Evolutionary conservation across 768 basidiomycete species (phyloP), one percentile per base, ranked within the genome.

Genomic region (Asterophora parasitica): DNA sequence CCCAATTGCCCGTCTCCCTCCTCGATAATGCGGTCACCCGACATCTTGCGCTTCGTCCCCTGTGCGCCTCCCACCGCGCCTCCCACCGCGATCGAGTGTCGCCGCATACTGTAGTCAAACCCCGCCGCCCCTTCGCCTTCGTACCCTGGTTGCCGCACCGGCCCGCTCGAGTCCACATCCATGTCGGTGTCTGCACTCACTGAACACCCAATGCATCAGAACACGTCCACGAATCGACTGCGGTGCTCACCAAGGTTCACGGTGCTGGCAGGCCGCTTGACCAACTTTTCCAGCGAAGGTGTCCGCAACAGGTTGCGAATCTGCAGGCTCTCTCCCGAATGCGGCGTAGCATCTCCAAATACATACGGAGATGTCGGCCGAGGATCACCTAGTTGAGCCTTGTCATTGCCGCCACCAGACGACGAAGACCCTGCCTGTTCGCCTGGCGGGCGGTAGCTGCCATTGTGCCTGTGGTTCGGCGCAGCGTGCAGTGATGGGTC

Each of bases 41-140:
- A 89, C 74, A 89, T 83, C 69, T 92, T 92, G 56, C 90, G 79
- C 65, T 92, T 92, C 49, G 79, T 82, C 44, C 88, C 87, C 58
- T 82, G 81, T 0, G 71, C 65, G 55, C 74, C 72, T n/a, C 42
- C 70, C 65, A 35, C 75, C 70, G 42, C 71, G 73, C n/a, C n/a
- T 55, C 80, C 77, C 57, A 78, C 76, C 34, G 82, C 81, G 53
- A 87, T 82, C 20, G 85, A 86, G 58, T 86, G 85, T 17, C 85
- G 71, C 40, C 86, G 76, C 72, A 85, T 85, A 55, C 66, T 79
- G 61, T 82, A 81, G 67, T 88, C 83, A 58, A 82, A 82, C 46
- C 77, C 72, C 42, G 75, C 75, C 16, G 69, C n/a, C n/a, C n/a
- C n/a, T n/a, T n/a, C n/a, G n/a, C n/a, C 67, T 17, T 73, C 73